Percentiles rank a stretch among this genome's conserved stretches.
These are phyloP conservation scores for Epichloe amarillans DNA, from an alignment of 2,329 filamentous ascomycete genomes.

Conservation along the genomic window DNA sequence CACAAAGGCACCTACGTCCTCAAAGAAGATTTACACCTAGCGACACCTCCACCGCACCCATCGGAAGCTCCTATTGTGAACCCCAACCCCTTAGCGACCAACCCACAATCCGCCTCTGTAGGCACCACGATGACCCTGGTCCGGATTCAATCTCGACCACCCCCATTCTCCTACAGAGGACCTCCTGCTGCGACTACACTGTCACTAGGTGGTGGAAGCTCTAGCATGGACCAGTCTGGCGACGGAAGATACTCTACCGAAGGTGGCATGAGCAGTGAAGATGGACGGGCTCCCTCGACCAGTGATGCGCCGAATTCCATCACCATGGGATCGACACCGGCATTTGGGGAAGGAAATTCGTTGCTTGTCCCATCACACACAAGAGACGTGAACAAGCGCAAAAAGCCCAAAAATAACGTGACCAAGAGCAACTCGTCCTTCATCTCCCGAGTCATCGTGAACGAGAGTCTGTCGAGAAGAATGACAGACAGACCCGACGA, in stretches of 20 bases:
- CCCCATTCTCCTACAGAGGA: slow-evolving; percentile 41
- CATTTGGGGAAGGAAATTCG: slow-evolving; percentile 79
- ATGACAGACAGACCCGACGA: slow-evolving; percentile 65
- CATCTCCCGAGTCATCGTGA: slow-evolving; percentile 88
- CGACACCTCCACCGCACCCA: slow-evolving; percentile 88
- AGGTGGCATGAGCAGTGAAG: slow-evolving; percentile 43
- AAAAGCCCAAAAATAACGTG: slow-evolving; percentile 96
- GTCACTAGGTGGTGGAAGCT: slow-evolving; percentile 27
- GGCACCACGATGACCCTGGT: slow-evolving; percentile 78
- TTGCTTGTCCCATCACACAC: slow-evolving; percentile 48
- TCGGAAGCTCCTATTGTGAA: slow-evolving; percentile 81
- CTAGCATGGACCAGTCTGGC: slow-evolving; percentile 47
- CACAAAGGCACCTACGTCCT: slow-evolving; percentile 69
- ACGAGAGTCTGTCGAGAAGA: slow-evolving; percentile 68
- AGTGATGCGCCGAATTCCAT: slow-evolving; percentile 33
- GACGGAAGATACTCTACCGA: slow-evolving; percentile 49
- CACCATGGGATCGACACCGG: slow-evolving; percentile 39
- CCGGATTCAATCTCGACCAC: slow-evolving; percentile 50
- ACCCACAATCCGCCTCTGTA: slow-evolving; percentile 65
- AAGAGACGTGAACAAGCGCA: slow-evolving; percentile 66
- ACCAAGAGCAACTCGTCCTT: slow-evolving; percentile 98
- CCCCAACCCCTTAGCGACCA: slow-evolving; percentile 81
- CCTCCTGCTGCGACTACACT: slow-evolving; percentile 37
- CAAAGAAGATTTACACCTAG: slow-evolving; percentile 81
- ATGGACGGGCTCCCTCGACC: slow-evolving; percentile 37